Conservation (phyloP, 1,284 basidiomycete genomes). For the Irpex rosettiformis region DNA sequence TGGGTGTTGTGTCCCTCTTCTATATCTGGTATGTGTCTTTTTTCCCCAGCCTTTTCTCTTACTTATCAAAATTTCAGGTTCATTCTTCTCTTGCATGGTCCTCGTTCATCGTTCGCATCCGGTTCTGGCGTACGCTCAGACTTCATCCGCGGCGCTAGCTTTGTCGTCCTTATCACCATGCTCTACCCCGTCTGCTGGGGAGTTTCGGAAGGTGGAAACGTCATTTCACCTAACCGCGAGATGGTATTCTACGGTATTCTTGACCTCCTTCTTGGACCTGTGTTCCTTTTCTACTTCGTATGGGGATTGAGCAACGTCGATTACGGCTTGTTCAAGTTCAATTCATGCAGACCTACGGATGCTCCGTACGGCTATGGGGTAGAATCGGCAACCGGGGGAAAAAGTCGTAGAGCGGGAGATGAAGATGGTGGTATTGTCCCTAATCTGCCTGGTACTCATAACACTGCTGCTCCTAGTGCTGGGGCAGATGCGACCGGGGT, state of each 20-base stretch:
- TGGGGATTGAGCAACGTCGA: slow-evolving; percentile 27
- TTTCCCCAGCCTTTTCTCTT: not conserved
- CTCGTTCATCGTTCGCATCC: slow-evolving; percentile 32
- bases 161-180: slow-evolving; percentile 47
- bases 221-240: slow-evolving; percentile 39
- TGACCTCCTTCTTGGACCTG: slow-evolving; percentile 53
- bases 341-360: slow-evolving; percentile 26
- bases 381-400: too few relatives aligned
- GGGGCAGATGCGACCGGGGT: too few relatives aligned
- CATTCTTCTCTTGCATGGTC: slow-evolving; percentile 28
- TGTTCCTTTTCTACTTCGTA: slow-evolving; percentile 39
- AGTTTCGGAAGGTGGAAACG: slow-evolving; percentile 44
- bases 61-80: slow-evolving; percentile 22
- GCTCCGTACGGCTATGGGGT: slow-evolving; percentile 9
- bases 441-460: too few relatives aligned
- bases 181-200: slow-evolving; percentile 51
- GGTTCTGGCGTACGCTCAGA: slow-evolving; percentile 35
- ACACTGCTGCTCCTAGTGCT: too few relatives aligned
- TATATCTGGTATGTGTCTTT: slow-evolving; percentile 40
- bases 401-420: too few relatives aligned
- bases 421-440: too few relatives aligned
- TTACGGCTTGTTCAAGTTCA: slow-evolving; percentile 25
- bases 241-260: slow-evolving; percentile 60
- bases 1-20: slow-evolving; percentile 44
- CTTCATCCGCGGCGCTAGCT: slow-evolving; percentile 40